Evolutionary conservation across 768 basidiomycete species (phyloP), one percentile per base, ranked within the genome.

Genomic region (Pholiota conissans): DNA sequence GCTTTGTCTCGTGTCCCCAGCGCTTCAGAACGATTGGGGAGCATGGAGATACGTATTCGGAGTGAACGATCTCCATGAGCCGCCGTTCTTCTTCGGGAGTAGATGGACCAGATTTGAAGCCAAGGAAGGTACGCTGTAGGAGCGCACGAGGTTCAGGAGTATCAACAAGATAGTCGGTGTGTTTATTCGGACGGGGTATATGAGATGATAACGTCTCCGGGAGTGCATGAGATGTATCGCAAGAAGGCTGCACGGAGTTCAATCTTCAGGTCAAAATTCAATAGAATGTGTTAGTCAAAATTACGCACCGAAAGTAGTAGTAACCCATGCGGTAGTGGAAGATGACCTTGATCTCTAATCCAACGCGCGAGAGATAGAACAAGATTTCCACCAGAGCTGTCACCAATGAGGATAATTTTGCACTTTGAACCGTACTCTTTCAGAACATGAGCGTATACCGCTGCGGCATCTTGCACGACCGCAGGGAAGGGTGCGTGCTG

Each of bases 401-500:
- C 82, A n/a, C 81, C 82, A 32, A 82, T 76, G 42, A 84, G 73
- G 26, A 83, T 63, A 46, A 82, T 73, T 57, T 78, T 78, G 62
- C 63, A 71, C 14, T 63, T 65, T 20, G 60, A 50, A 11, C 57
- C 55, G 56, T 73, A 74, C 32, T 73, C 66, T 5, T 70, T 57
- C 16, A 82, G 69, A 22, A 82, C 69, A 53, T 80, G 75, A n/a
- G 76, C 71, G 54, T 81, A 84, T 8, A 80, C 80, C 0, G 81
- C 74, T 14, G 81, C 81, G 3, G 78, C 81, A 48, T 84, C 81
- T 60, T 80, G 79, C 0, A 84, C 71, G 0, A 77, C 80, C 29
- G 78, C 81, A n/a, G 82, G 82, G 61, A 83, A 79, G 3, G 80
- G 77, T 0, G 78, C 81, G 22, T 80, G 76, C 50, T 83, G 82